Percentiles rank a stretch among this genome's conserved stretches.
phyloP scores from a whole-genome alignment of 768 basidiomycete species.

The Suillus placidus region DNA sequence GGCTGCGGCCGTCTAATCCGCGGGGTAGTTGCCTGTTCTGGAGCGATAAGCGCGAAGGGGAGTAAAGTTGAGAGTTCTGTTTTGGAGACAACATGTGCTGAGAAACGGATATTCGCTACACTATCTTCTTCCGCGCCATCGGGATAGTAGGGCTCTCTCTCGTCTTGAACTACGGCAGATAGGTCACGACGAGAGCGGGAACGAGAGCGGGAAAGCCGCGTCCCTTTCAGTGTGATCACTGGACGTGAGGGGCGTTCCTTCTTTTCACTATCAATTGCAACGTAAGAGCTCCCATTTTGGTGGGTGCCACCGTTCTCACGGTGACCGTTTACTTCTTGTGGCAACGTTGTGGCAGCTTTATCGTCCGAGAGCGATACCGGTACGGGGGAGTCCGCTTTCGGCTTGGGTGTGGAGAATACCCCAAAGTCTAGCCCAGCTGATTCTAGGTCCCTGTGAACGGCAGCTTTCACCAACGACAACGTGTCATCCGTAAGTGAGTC shows the following conservation, averaged over 20 bases:
- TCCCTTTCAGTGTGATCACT: conserved; percentile 64
- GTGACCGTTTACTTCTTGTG: conserved; percentile 27
- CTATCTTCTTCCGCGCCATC: conserved; percentile 67
- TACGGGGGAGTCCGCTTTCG: conserved; percentile 7
- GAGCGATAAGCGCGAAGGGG: conserved; percentile 81
- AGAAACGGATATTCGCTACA: conserved; percentile 76
- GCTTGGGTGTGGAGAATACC: conserved; percentile 60
- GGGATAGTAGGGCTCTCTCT: conserved; percentile 56
- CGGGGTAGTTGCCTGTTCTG: conserved; percentile 55
- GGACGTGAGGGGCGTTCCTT: conserved; percentile 66
- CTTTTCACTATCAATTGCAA: conserved; percentile 42
- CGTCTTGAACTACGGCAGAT: conserved; percentile 58
- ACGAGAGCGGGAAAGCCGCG: conserved; percentile 59
- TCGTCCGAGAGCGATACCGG: conserved; percentile 12
- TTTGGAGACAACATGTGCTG: conserved; percentile 67
- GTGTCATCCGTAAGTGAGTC: conserved; percentile 85
- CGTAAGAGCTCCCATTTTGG: conserved; percentile 25
- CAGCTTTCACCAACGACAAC: conserved; percentile 68
- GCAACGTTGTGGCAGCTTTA: conserved; percentile 14
- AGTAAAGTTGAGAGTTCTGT: conserved; percentile 58
- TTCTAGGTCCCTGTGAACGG: conserved; percentile 67
- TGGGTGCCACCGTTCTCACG: conserved; percentile 34
- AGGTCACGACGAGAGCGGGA: conserved; percentile 77
- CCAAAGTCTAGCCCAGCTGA: conserved; percentile 76
- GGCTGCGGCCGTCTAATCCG: conserved; percentile 24